These are phyloP conservation scores for Saksenaea oblongispora DNA, from an alignment of 371 early-diverging fungal species.

Conservation along the genomic window DNA sequence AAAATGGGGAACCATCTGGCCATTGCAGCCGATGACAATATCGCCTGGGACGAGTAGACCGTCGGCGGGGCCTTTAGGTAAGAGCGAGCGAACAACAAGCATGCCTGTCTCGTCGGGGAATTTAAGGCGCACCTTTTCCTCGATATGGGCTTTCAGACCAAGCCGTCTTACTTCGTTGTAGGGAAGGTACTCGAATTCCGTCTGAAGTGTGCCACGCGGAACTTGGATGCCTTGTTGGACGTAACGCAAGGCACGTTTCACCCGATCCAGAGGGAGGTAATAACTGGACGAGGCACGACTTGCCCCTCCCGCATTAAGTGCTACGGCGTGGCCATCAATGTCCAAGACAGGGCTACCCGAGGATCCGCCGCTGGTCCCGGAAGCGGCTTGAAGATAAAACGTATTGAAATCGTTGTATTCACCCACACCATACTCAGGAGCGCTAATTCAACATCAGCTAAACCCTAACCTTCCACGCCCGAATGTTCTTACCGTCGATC, in stretches of 20 bases:
- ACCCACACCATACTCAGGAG: conserved; percentile 73
- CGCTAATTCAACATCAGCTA: conserved; percentile 23
- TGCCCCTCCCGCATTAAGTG: conserved; percentile 67
- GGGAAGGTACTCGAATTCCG: conserved; percentile 63
- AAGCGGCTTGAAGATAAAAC: conserved; percentile 71
- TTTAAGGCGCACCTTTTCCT: conserved; percentile 59
- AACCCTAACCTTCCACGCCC: not conserved
- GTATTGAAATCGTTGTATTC: conserved; percentile 75
- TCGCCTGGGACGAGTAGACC: conserved; percentile 72
- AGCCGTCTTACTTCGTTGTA: conserved; percentile 65
- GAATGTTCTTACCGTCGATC: conserved; percentile 53
- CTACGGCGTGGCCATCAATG: conserved; percentile 69
- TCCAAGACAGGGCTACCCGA: conserved; percentile 70
- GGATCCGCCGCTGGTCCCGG: conserved; percentile 69
- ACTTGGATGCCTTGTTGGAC: conserved; percentile 62
- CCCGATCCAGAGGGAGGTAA: conserved; percentile 63
- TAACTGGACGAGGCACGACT: conserved; percentile 58
- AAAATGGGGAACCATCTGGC: conserved; percentile 66
- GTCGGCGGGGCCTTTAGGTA: conserved; percentile 75
- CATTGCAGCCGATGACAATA: conserved; percentile 66
- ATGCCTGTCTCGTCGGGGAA: conserved; percentile 75
- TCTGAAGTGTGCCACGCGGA: conserved; percentile 78
- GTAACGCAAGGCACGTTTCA: conserved; percentile 63
- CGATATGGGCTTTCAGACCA: conserved; percentile 61
- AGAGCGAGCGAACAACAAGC: conserved; percentile 68